A percentile compares a stretch with the other conserved stretches of the same genome.
phyloP scores from a whole-genome alignment of 2,329 filamentous ascomycete species.

The Neoarthrinium moseri region DNA sequence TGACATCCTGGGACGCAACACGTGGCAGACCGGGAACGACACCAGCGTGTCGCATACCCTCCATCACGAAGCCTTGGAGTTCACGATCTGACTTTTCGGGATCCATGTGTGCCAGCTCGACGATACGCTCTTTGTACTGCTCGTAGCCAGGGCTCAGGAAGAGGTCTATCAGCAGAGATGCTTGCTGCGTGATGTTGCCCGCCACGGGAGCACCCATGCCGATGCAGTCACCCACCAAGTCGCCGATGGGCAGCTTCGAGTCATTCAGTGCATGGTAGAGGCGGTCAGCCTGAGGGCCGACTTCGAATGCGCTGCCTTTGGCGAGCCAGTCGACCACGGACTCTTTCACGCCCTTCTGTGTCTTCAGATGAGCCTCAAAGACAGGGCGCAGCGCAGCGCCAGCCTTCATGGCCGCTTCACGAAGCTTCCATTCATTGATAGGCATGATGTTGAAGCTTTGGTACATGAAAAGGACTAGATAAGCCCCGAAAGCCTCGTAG shows the following conservation, averaged over 20 bases:
- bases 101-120: conserved; percentile 45
- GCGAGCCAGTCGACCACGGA: conserved; percentile 43
- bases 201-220: conserved; percentile 48
- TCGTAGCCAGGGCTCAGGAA: conserved; percentile 49
- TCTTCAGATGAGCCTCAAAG: conserved; percentile 42
- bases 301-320: conserved; percentile 46
- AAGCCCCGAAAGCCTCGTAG: conserved; percentile 43
- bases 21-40: conserved; percentile 52
- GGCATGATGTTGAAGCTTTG: conserved; percentile 54
- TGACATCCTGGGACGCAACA: conserved; percentile 41
- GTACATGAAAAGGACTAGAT: conserved; percentile 45
- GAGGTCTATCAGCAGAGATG: conserved; percentile 50
- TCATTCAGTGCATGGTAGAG: conserved; percentile 48
- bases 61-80: conserved; percentile 51
- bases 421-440: conserved; percentile 40
- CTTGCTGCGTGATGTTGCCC: conserved; percentile 51
- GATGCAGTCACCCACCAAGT: conserved; percentile 49
- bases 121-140: conserved; percentile 48
- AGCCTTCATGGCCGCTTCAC: conserved; percentile 40
- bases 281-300: conserved; percentile 47
- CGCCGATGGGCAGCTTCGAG: conserved; percentile 42
- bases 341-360: conserved; percentile 40
- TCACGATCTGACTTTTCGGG: conserved; percentile 40
- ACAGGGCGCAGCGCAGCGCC: conserved; percentile 36
- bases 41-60: conserved; percentile 53